A percentile compares a stretch with the other conserved stretches of the same genome.
Evolutionary conservation across 2,329 filamentous ascomycete genomes (phyloP).

Genomic region (Mollisiaceae sp.): DNA sequence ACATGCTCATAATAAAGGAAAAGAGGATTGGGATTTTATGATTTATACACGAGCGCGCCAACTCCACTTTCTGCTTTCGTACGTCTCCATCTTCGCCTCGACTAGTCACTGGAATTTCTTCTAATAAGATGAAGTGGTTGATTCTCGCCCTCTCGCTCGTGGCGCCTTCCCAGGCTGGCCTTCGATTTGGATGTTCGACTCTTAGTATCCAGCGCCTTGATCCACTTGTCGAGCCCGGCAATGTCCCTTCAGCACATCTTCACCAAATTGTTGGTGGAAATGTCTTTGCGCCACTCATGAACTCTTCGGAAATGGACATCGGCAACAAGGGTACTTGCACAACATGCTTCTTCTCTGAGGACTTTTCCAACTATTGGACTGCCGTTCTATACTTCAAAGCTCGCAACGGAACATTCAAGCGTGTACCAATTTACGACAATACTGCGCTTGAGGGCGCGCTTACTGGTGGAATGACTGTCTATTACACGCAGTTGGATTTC

Average conservation of each 20-base stretch:
- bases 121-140: slow-evolving; percentile 18
- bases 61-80: slow-evolving; percentile 5
- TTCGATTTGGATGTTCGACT: slow-evolving; percentile 19
- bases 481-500: slow-evolving; percentile 47
- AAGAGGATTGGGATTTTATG: not conserved
- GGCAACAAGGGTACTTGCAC: slow-evolving; percentile 23
- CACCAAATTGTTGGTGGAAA: slow-evolving; percentile 18
- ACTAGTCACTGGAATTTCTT: not conserved
- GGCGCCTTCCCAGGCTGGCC: slow-evolving; percentile 19
- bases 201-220: slow-evolving; percentile 18
- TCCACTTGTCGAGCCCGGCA: slow-evolving; percentile 19
- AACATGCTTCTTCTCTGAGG: slow-evolving; percentile 30
- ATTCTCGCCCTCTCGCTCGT: slow-evolving; percentile 15
- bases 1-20: not conserved
- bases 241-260: slow-evolving; percentile 17
- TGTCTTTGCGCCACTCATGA: slow-evolving; percentile 15
- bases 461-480: slow-evolving; percentile 47
- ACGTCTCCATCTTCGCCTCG: not conserved
- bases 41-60: not conserved
- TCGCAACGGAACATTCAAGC: slow-evolving; percentile 58
- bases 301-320: slow-evolving; percentile 9
- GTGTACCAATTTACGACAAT: slow-evolving; percentile 38
- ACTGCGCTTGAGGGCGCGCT: slow-evolving; percentile 40
- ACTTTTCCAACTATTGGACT: slow-evolving; percentile 39
- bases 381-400: slow-evolving; percentile 34